Conservation (phyloP, 73 alveolate species). For the Paramecium bursaria region DNA sequence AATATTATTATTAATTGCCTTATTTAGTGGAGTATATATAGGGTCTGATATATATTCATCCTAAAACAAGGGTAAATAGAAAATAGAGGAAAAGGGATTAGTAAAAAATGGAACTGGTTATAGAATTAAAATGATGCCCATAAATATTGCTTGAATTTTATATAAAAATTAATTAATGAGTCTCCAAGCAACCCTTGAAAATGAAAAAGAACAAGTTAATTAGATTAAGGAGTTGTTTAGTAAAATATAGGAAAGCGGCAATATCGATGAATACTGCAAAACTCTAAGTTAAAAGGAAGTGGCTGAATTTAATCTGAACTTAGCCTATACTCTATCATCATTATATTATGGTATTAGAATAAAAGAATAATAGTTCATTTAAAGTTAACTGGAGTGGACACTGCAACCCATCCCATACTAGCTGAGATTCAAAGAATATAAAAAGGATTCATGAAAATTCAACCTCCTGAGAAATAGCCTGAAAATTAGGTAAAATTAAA, state of each 20-base stretch:
- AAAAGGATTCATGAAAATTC: background rate
- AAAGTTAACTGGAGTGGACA: conserved; percentile 2
- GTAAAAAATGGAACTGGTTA: conserved; percentile 66
- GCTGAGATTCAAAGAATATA: conserved; percentile 24
- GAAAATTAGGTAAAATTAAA: background rate
- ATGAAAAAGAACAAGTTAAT: background rate
- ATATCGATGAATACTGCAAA: too few relatives aligned
- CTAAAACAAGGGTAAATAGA: conserved; percentile 20
- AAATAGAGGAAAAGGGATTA: background rate
- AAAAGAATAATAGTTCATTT: background rate
- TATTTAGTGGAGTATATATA: conserved; percentile 24
- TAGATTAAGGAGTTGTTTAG: background rate
- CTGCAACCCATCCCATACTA: conserved; percentile 20
- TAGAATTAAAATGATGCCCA: conserved; percentile 58
- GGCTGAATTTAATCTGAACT: conserved; percentile 39
- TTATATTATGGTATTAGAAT: conserved; percentile 9
- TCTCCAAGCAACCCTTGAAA: too few relatives aligned
- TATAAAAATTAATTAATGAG: too few relatives aligned
- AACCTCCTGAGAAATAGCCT: background rate
- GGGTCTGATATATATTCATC: conserved; percentile 13
- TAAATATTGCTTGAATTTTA: conserved; percentile 56
- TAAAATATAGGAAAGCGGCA: too few relatives aligned
- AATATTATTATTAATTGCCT: conserved; percentile 11
- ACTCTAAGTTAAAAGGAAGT: too few relatives aligned
- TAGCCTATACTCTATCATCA: conserved; percentile 49